Evolutionary conservation across 2,329 filamentous ascomycete species (phyloP).

Genomic region (Diplodia scrobiculata): DNA sequence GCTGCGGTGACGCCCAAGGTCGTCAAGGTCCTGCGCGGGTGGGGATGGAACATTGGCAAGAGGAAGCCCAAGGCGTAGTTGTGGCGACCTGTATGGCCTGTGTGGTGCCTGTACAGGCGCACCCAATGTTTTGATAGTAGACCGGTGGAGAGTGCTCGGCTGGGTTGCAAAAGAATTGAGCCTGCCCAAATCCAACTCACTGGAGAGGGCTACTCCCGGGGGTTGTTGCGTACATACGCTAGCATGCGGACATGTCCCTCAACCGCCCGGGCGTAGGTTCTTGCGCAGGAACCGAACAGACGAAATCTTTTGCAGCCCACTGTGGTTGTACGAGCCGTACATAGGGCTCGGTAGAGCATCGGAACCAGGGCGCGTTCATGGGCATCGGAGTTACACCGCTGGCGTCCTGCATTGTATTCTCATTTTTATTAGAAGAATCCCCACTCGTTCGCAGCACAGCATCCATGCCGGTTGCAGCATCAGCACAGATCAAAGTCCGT

Average conservation of each 20-base stretch:
- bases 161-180: too few relatives aligned
- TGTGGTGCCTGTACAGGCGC: neutral
- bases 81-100: neutral
- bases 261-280: too few relatives aligned
- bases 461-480: slow-evolving; percentile 7
- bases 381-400: neutral
- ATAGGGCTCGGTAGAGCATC: neutral
- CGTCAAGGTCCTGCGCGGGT: slow-evolving; percentile 81
- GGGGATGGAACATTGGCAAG: slow-evolving; percentile 96
- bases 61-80: slow-evolving; percentile 50
- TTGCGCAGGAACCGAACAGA: neutral
- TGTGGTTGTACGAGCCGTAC: neutral
- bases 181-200: too few relatives aligned
- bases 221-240: too few relatives aligned
- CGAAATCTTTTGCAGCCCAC: neutral
- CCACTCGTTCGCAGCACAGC: slow-evolving; percentile 1
- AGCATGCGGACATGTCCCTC: too few relatives aligned
- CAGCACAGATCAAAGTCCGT: slow-evolving; percentile 6
- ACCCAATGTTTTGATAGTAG: neutral
- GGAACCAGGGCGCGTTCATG: neutral
- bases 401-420: neutral
- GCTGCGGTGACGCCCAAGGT: slow-evolving; percentile 90
- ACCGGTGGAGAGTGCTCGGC: neutral
- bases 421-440: neutral
- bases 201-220: too few relatives aligned